phyloP scores from a whole-genome alignment of 179 eudicot genomes.

The Nepenthes alata region DNA sequence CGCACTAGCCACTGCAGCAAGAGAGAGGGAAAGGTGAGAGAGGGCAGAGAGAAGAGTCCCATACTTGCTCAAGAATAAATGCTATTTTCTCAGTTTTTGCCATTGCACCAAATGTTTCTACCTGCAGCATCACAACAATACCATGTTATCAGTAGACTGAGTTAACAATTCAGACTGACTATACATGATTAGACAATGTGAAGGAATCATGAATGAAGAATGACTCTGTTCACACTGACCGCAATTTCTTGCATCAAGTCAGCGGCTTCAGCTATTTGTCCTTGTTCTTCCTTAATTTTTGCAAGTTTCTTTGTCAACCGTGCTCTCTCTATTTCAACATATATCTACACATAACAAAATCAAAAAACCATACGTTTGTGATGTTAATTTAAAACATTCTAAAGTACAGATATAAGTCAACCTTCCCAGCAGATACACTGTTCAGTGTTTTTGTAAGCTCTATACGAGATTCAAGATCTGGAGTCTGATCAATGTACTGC shows the following conservation, averaged over 20 bases:
- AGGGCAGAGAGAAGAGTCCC: constrained; percentile 6
- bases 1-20: neutral
- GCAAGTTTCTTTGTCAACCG: constrained; percentile 78
- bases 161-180: neutral
- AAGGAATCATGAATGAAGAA: neutral
- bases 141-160: neutral
- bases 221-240: constrained; percentile 28
- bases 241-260: constrained; percentile 98
- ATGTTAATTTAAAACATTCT: neutral
- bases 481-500: constrained; percentile 87
- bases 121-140: constrained; percentile 31
- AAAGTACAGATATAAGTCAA: constrained; percentile 10
- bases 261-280: constrained; percentile 88
- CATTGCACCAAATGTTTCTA: constrained; percentile 98
- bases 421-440: constrained; percentile 94
- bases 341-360: constrained; percentile 36
- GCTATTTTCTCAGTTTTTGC: constrained; percentile 97
- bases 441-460: constrained; percentile 91
- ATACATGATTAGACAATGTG: neutral
- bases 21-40: constrained; percentile 1
- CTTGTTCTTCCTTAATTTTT: constrained; percentile 88
- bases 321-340: constrained; percentile 93
- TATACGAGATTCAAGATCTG: constrained; percentile 72
- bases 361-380: neutral
- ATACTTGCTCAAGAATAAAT: constrained; percentile 93